Base-by-base conservation (phyloP, 2,329 filamentous ascomycete species). In the Xylariaceae sp. region DNA sequence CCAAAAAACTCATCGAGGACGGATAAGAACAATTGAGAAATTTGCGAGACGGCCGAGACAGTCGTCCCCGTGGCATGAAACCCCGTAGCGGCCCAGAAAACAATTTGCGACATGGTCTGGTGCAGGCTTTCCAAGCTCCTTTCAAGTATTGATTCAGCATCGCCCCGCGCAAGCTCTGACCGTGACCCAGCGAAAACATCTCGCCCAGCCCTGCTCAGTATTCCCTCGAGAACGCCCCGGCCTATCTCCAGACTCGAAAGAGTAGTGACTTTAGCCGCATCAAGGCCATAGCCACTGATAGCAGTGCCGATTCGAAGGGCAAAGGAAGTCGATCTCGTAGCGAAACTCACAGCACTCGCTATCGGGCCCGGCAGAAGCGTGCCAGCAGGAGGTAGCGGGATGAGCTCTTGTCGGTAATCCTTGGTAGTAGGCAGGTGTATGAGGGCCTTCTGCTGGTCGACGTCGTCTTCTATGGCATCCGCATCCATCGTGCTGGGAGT, bases 1-100 rank as follows among this genome's bases (percentile, higher is more conserved):
- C 85, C 85, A 23, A 88, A 81, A 32, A 87, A 80, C 58, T 84
- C 81, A 64, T 88, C 85, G 18, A 88, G 72, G 0, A 81, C 80
- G 2, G 78, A 78, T 7, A 88, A 72, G 0, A 85, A 70, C 26
- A 85, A 71, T 54, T 85, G 82, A 0, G 83, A 83, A 5, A 82
- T 67, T 44, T 84, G 79, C 6, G 81, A 83, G 4, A 77, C 77
- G 11, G 78, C 75, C 15, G 78, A 78, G 13, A 85, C 69, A 4
- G 82, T 78, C 1, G 81, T 79, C 8, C 77, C 77, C 1, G 82
- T 84, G 8, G 86, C 64, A 39, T 84, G 75, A 60, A 87, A 86
- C 40, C 83, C 77, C 2, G 84, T 79, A 2, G 81, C 80, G 1
- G 83, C 84, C 75, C 81, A 84, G 61, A 86, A 85, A 33, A 84